A percentile compares a stretch with the other conserved stretches of the same genome.
phyloP scores from a whole-genome alignment of 1,139 yeast genomes.

The Pichia sp. region DNA sequence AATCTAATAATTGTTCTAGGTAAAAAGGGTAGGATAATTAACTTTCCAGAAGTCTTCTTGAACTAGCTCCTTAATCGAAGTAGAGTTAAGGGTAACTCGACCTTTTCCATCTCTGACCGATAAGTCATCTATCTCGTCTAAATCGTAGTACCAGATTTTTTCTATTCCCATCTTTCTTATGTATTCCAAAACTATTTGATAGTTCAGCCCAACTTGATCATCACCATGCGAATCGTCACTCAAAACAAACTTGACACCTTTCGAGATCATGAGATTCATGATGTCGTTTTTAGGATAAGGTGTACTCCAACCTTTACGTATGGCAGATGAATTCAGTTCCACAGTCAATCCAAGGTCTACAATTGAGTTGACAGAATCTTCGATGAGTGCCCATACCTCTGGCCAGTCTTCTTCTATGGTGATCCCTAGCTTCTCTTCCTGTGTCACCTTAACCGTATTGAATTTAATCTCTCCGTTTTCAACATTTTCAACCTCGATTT shows the following conservation, averaged over 20 bases:
- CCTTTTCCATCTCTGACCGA: constrained; percentile 19
- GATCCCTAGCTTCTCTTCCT: constrained; percentile 29
- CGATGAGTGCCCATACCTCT: constrained; percentile 57
- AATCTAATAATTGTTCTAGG: background rate
- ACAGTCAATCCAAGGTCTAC: constrained; percentile 63
- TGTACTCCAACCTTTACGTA: constrained; percentile 80
- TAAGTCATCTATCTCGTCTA: constrained; percentile 25
- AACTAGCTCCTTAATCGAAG: constrained; percentile 28
- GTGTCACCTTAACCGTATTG: constrained; percentile 35
- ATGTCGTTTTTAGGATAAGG: constrained; percentile 82
- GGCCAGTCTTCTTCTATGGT: constrained; percentile 56
- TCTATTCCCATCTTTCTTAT: constrained; percentile 39
- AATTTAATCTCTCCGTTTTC: constrained; percentile 21
- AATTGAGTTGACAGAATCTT: constrained; percentile 53
- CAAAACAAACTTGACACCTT: constrained; percentile 67
- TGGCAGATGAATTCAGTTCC: constrained; percentile 84
- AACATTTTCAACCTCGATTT: constrained; percentile 29
- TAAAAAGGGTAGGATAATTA: constrained; percentile 10
- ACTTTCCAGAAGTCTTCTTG: constrained; percentile 18
- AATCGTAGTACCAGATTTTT: constrained; percentile 49
- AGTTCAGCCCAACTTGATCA: constrained; percentile 78
- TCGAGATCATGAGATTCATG: constrained; percentile 44
- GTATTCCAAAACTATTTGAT: constrained; percentile 53
- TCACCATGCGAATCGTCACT: constrained; percentile 89
- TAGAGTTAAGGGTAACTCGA: constrained; percentile 29